These are phyloP conservation scores for Leucocoprinus leucothites DNA, from an alignment of 768 basidiomycete species.

Conservation along the genomic window DNA sequence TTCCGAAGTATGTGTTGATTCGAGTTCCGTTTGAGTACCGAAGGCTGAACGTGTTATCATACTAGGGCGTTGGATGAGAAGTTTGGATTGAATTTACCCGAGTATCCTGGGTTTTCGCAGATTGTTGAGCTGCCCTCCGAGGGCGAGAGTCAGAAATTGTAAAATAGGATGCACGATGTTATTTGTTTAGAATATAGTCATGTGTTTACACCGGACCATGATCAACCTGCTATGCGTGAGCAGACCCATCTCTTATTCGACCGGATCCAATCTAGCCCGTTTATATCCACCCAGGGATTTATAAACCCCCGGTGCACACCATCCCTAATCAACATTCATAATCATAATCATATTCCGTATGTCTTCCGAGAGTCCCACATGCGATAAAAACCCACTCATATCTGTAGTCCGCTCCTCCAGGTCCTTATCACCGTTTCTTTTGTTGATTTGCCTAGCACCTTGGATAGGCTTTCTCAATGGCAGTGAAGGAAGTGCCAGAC, in stretches of 20 bases:
- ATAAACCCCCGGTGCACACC: too few species aligned
- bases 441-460: background rate
- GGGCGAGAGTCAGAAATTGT: conserved; percentile 6
- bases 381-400: conserved; percentile 4
- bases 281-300: too few species aligned
- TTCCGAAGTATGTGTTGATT: conserved; percentile 78
- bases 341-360: conserved; percentile 1
- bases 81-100: conserved; percentile 75
- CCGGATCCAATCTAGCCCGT: too few species aligned
- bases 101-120: conserved; percentile 76
- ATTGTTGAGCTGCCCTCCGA: conserved; percentile 89
- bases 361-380: conserved; percentile 6
- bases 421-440: background rate
- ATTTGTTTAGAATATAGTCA: too few species aligned
- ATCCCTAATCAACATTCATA: too few species aligned
- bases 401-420: too few species aligned
- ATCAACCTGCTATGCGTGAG: too few species aligned
- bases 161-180: too few species aligned
- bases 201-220: too few species aligned
- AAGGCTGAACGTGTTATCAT: background rate
- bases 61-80: conserved; percentile 70
- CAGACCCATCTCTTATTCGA: too few species aligned
- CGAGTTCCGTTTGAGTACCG: background rate
- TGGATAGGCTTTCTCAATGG: background rate
- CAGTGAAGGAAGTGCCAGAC: conserved; percentile 46